Evolutionary conservation across 2,329 filamentous ascomycete species (phyloP).

Genomic region (Emmonsia crescens): DNA sequence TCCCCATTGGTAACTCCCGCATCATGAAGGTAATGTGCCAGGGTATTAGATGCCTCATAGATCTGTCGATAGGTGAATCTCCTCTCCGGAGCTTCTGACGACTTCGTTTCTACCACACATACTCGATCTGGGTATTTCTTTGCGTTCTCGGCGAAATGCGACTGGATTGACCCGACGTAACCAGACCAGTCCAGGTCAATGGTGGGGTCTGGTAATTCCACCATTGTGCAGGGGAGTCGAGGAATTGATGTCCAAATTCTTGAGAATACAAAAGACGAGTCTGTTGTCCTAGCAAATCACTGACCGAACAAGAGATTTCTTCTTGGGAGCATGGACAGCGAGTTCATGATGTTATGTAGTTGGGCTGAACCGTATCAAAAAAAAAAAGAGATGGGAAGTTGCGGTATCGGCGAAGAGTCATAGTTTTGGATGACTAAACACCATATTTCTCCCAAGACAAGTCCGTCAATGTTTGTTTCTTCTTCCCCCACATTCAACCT

Average conservation of each 20-base stretch:
- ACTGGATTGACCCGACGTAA: constrained; percentile 27
- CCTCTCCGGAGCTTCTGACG: constrained; percentile 44
- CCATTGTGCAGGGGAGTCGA: constrained; percentile 1
- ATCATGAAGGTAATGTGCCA: constrained; percentile 68
- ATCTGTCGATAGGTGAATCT: constrained; percentile 79
- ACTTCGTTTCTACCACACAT: constrained; percentile 57
- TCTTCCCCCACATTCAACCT: background rate
- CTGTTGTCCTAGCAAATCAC: background rate
- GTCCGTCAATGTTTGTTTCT: background rate
- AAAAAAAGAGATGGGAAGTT: background rate
- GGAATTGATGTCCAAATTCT: background rate
- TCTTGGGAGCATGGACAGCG: background rate
- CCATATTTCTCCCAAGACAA: background rate
- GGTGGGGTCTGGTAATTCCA: constrained; percentile 30
- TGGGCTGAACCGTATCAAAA: background rate
- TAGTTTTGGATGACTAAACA: background rate
- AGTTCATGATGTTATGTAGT: background rate
- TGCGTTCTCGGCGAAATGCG: constrained; percentile 34
- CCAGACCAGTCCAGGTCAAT: constrained; percentile 36
- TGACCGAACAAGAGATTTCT: background rate
- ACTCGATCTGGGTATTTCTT: constrained; percentile 54
- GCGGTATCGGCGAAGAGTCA: background rate
- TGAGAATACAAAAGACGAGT: background rate
- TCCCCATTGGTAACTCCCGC: constrained; percentile 67
- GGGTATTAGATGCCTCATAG: constrained; percentile 66